These are phyloP conservation scores for Candida anglica DNA, from an alignment of 805 yeast genomes.

Conservation along the genomic window DNA sequence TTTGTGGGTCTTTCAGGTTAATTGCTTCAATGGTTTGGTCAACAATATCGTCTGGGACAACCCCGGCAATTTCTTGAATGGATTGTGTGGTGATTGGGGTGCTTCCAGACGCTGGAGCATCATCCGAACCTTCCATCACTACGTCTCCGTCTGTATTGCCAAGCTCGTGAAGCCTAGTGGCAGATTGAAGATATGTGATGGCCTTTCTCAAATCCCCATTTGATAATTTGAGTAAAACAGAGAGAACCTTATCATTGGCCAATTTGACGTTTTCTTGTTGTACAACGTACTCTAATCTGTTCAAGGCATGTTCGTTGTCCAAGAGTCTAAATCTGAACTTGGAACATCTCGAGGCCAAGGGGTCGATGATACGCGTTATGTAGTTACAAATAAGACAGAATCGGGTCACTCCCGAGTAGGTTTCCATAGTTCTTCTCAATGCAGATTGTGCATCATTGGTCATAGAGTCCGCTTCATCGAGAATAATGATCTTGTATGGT, in stretches of 20 bases:
- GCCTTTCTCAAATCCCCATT: conserved; percentile 93
- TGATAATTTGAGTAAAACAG: conserved; percentile 65
- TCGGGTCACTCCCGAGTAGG: conserved; percentile 80
- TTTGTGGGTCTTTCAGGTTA: conserved; percentile 18
- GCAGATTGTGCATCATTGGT: conserved; percentile 96
- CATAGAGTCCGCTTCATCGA: conserved; percentile 98
- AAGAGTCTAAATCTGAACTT: conserved; percentile 86
- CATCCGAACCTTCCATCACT: conserved; percentile 19
- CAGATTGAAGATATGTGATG: conserved; percentile 84
- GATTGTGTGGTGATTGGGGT: conserved; percentile 40
- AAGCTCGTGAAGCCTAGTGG: conserved; percentile 50
- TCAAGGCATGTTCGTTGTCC: conserved; percentile 65
- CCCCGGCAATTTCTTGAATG: conserved; percentile 73
- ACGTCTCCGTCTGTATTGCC: conserved; percentile 28
- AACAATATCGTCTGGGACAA: conserved; percentile 52
- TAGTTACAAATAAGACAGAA: conserved; percentile 95
- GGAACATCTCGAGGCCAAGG: conserved; percentile 93
- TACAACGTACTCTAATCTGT: conserved; percentile 60
- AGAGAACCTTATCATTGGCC: conserved; percentile 38
- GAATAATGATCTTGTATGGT: conserved; percentile 86
- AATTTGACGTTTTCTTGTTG: conserved; percentile 30
- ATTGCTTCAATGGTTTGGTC: conserved; percentile 34
- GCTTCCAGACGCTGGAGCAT: conserved; percentile 24
- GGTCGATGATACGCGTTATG: conserved; percentile 94
- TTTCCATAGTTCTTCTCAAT: conserved; percentile 89